phyloP scores from a whole-genome alignment of 352 stramenopile genomes.

The Sclerospora graminicola region DNA sequence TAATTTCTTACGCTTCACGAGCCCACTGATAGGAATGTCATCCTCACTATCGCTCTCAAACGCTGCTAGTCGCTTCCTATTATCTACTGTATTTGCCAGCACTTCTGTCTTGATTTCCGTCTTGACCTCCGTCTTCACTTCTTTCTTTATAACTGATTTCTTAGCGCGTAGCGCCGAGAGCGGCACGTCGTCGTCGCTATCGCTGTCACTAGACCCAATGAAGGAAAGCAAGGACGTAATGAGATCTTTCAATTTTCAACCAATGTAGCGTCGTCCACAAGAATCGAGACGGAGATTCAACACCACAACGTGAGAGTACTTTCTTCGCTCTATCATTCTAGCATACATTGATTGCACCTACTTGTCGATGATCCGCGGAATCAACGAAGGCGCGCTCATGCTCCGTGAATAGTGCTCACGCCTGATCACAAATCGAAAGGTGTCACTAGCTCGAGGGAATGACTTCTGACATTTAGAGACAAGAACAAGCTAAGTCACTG shows the following conservation, averaged over 20 bases:
- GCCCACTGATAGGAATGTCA: conserved; percentile 55
- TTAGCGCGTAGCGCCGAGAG: conserved; percentile 46
- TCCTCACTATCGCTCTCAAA: conserved; percentile 56
- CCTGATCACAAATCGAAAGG: conserved; percentile 4
- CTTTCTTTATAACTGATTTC: conserved; percentile 12
- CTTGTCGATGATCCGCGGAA: conserved; percentile 36
- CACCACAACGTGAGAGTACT: not conserved
- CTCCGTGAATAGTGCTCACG: no score
- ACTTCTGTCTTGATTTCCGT: conserved; percentile 20
- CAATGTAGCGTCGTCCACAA: not conserved
- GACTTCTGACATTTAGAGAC: conserved; percentile 5
- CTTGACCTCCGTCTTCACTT: conserved; percentile 16
- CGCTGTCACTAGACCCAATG: conserved; percentile 47
- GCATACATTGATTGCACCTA: conserved; percentile 2
- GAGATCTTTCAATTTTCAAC: conserved; percentile 21
- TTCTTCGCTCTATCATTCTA: not conserved
- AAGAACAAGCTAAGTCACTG: not conserved
- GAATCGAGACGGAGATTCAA: not conserved
- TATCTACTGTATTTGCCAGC: conserved; percentile 1
- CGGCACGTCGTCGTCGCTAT: conserved; percentile 75
- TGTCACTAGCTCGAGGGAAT: conserved; percentile 4
- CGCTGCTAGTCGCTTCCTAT: conserved; percentile 18
- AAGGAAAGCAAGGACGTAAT: conserved; percentile 3
- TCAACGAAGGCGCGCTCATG: conserved; percentile 16
- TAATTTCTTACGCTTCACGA: conserved; percentile 49